Evolutionary conservation across 805 yeast species (phyloP).

Genomic region (Barnettozyma sp.): DNA sequence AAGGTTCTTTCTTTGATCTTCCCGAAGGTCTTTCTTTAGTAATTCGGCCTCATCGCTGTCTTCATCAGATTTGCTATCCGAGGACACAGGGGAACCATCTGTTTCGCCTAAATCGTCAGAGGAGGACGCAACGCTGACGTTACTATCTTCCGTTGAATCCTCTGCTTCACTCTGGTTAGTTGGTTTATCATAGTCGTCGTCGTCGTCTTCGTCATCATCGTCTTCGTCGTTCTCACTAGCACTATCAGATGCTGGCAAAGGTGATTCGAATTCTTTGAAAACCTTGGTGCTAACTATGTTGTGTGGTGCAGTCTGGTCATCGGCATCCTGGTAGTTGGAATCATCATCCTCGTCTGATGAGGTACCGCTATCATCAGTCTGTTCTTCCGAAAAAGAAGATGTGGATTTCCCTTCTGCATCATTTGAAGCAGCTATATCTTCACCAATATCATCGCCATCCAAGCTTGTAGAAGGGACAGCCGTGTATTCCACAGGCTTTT

Average conservation of each 20-base stretch:
- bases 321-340: constrained; percentile 17
- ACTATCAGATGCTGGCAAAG: too few relatives aligned
- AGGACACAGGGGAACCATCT: constrained; percentile 4
- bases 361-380: not conserved
- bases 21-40: constrained; percentile 23
- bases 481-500: too few relatives aligned
- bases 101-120: constrained; percentile 8
- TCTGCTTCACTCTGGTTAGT: constrained; percentile 13
- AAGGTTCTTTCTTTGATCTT: constrained; percentile 13
- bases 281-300: constrained; percentile 20
- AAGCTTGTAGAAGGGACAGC: too few relatives aligned
- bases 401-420: constrained; percentile 15
- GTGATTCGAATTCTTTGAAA: constrained; percentile 16
- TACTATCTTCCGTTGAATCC: constrained; percentile 11
- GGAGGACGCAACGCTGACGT: constrained; percentile 9
- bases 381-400: not conserved
- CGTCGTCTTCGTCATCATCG: constrained; percentile 22
- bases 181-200: constrained; percentile 22
- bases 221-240: constrained; percentile 24
- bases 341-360: constrained; percentile 17
- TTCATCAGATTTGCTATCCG: constrained; percentile 13
- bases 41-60: constrained; percentile 7
- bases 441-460: constrained; percentile 28
- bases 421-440: constrained; percentile 31
- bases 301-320: constrained; percentile 14